Evolutionary conservation across 257 asterid species (phyloP), one percentile per base, ranked within the genome.

Genomic region (Voacanga thouarsii): DNA sequence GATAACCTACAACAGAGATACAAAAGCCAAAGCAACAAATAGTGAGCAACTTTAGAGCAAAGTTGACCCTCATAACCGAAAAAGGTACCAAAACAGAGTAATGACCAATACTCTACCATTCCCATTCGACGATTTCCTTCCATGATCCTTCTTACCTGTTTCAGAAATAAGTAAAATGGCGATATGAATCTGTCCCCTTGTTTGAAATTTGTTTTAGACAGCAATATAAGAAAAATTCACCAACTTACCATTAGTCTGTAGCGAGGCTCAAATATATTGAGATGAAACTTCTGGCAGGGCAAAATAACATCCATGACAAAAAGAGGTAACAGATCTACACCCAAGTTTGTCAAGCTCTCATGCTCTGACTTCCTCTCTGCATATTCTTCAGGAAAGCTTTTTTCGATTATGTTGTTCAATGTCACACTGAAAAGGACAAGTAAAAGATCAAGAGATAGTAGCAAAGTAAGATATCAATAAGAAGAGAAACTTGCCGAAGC

Each of bases 61-160:
- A 63, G 26, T 33, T 41, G 73, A 37, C 14, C 73, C 73, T 68
- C 3, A 67, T 41, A 77, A 71, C 75, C 73, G 12, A 43, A 75
- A 70, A 39, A 57, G 16, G 72, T 51, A 26, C 44, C 57, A 26
- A 51, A 24, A 30, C n/a, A 61, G 44, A 23, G 81, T 57, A 59
- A 4, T 8, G 11, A 49, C 4, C 33, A 78, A n/a, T 23, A 43
- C 68, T 57, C 37, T 86, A 90, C 97, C 98, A 93, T 93, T 90
- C 98, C 99, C 99, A 93, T 96, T 51, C 97, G 92, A 45, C 88
- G 97, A 80, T 92, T 96, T 83, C 99, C 99, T 89, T 96, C 98
- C 99, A 96, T 92, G 79, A 94, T 92, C 87, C 99, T 88, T 86
- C 98, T 89, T 79, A 93, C 97, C 99, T 96, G 82, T 85, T 85